Evolutionary conservation across 2,329 filamentous ascomycete species (phyloP).

Genomic region (Aspergillus latus): DNA sequence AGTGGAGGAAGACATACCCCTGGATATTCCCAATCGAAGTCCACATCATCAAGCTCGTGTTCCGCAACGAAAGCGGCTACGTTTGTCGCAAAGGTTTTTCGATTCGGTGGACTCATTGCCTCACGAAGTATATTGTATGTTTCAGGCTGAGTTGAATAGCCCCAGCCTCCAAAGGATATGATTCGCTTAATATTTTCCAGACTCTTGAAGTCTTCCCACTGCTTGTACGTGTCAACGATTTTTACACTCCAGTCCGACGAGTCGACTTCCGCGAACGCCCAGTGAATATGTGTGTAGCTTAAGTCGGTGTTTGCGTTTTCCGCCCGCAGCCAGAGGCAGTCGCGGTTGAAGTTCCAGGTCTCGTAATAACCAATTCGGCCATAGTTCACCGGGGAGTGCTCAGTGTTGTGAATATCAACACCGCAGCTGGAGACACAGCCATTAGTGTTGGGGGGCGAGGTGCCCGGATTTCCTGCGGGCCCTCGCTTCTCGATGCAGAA

Average conservation of each 20-base stretch:
- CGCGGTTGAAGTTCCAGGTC: slow-evolving; percentile 16
- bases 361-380: slow-evolving; percentile 32
- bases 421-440: slow-evolving; percentile 48
- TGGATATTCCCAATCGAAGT: slow-evolving; percentile 18
- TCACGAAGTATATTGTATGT: slow-evolving; percentile 27
- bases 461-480: slow-evolving; percentile 38
- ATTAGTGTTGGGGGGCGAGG: slow-evolving; percentile 33
- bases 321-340: background rate
- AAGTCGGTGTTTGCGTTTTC: slow-evolving; percentile 8
- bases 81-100: slow-evolving; percentile 26
- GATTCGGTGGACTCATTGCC: slow-evolving; percentile 28
- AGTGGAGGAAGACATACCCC: background rate
- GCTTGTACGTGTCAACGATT: slow-evolving; percentile 8
- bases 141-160: no score
- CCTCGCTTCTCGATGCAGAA: slow-evolving; percentile 40
- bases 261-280: slow-evolving; percentile 38
- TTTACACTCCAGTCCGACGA: background rate
- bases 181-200: slow-evolving; percentile 43
- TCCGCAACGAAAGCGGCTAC: slow-evolving; percentile 25
- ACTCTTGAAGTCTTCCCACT: slow-evolving; percentile 34
- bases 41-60: slow-evolving; percentile 15
- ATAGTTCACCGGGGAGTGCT: slow-evolving; percentile 7
- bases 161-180: no score
- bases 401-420: slow-evolving; percentile 31
- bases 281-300: slow-evolving; percentile 38